Evolutionary conservation across 495 filamentous ascomycete genomes (phyloP).

Genomic region (Annulohypoxylon maeteangense): DNA sequence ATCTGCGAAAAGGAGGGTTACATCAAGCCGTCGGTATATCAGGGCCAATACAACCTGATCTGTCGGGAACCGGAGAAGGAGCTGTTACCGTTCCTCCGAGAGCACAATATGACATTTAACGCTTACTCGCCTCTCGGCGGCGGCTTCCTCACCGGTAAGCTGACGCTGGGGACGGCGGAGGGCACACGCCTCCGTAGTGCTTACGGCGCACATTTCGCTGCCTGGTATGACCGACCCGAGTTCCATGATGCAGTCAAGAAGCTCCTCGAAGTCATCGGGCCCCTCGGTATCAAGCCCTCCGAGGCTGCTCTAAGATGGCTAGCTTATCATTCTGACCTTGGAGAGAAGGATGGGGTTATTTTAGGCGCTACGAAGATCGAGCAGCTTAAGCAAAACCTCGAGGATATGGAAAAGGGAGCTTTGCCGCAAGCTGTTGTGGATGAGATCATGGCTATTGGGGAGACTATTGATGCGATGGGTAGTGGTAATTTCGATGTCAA

Average conservation of each 20-base stretch:
- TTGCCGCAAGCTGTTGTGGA: conserved; percentile 45
- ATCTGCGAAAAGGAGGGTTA: conserved; percentile 57
- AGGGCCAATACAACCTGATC: conserved; percentile 60
- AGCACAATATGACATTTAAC: conserved; percentile 43
- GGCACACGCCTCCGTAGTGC: conserved; percentile 29
- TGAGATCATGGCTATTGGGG: conserved; percentile 14
- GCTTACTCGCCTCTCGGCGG: conserved; percentile 42
- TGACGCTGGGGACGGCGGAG: conserved; percentile 38
- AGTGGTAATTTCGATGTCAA: conserved; percentile 19
- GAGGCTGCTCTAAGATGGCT: conserved; percentile 68
- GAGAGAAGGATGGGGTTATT: conserved; percentile 63
- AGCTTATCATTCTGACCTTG: conserved; percentile 60
- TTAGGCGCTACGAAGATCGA: conserved; percentile 62
- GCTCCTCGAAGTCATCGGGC: conserved; percentile 30
- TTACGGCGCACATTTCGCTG: conserved; percentile 12
- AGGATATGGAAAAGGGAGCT: conserved; percentile 65
- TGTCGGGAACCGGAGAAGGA: conserved; percentile 53
- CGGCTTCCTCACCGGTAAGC: conserved; percentile 44
- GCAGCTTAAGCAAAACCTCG: conserved; percentile 65
- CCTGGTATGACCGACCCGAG: conserved; percentile 54
- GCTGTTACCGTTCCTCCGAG: conserved; percentile 56
- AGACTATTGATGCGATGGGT: conserved; percentile 20
- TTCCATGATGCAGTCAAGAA: conserved; percentile 53
- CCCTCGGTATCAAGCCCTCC: conserved; percentile 48
- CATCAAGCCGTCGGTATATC: conserved; percentile 60